Evolutionary conservation across 2,329 filamentous ascomycete genomes (phyloP), one percentile per base, ranked within the genome.

Genomic region (Calonectria pteridis): DNA sequence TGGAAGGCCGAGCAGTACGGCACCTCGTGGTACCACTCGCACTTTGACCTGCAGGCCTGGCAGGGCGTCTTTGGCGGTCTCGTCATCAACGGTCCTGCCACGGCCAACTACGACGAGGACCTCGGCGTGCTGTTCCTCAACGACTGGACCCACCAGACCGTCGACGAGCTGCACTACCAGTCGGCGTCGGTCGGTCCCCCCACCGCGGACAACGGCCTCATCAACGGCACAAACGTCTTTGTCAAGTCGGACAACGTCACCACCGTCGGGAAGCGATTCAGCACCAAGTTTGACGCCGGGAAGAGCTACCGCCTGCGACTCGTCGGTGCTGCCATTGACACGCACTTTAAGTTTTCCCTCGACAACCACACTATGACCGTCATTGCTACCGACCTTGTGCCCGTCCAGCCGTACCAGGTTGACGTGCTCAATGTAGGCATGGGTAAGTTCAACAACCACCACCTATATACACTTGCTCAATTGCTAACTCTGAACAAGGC

Each of bases 71-170:
- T 73, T 16, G 76, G 76, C 2, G 76, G 76, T 0, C 65, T 77
- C n/a, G 72, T 76, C 7, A 91, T 93, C 77, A 87, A 92, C 68
- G 92, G 91, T 0, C 91, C 91, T 0, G 86, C 88, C 0, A 88
- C 88, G 2, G 85, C 87, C 18, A 86, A 91, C 77, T 93, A 93
- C 77, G 91, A 94, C 73, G 86, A 89, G 63, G 93, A 94, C 77
- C 84, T 93, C 0, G 92, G 93, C 4, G 83, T 87, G 14, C 77
- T 93, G 1, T 86, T 91, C 31, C 79, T 93, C 7, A 89, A 87
- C 20, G 92, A 93, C 77, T 93, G 91, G 89, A 87, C 87, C 75
- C 88, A 90, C 73, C 68, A 77, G 46, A 87, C 85, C 0, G 83
- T 85, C 3, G 86, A 87, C 66, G 75, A 84, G 65, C 78, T 88